Evolutionary conservation across 768 basidiomycete species (phyloP), one percentile per base, ranked within the genome.

Genomic region (Cyclocybe cylindracea): DNA sequence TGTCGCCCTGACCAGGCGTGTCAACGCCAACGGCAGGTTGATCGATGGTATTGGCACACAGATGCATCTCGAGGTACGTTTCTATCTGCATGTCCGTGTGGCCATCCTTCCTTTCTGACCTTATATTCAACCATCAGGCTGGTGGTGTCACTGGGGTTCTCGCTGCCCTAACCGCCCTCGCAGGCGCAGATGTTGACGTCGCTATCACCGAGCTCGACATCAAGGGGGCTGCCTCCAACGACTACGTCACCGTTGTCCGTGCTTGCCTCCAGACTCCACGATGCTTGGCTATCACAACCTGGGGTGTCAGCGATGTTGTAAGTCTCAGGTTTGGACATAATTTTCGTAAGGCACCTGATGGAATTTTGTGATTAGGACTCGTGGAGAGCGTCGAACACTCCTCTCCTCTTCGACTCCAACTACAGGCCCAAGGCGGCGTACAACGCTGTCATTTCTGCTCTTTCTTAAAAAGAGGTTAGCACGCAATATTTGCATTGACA

Each of bases 1-100:
- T 40, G 72, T 77, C 41, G 65, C 67, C 47, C 66, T 79, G 40
- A 73, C 77, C 44, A 73, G 72, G 49, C 62, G 68, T 16, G 56
- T 75, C 55, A 79, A 77, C 64, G 60, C 66, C 40, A 54, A 63
- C 49, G 61, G 59, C 24, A 68, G 69, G 50, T 61, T 75, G 39
- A 77, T 80, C 56, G 78, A 81, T 54, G 78, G 77, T 48, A 75
- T 80, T 52, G 79, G 78, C 44, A 77, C 79, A 5, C 79, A 80
- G 54, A 72, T 70, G 63, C 79, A 81, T 59, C 65, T 79, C n/a
- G 55, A 46, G 46, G 55, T 57, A 56, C 24, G 24, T 31, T 19
- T 14, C 10, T 18, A 8, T 9, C 37, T 63, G 66, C 53, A 4
- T 57, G 16, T 16, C 16, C 16, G 16, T 56, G 13, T 31, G 7